A percentile compares a stretch with the other conserved stretches of the same genome.
Conservation (phyloP, 1,139 yeast genomes). For the Lipomyces yarrowii region DNA sequence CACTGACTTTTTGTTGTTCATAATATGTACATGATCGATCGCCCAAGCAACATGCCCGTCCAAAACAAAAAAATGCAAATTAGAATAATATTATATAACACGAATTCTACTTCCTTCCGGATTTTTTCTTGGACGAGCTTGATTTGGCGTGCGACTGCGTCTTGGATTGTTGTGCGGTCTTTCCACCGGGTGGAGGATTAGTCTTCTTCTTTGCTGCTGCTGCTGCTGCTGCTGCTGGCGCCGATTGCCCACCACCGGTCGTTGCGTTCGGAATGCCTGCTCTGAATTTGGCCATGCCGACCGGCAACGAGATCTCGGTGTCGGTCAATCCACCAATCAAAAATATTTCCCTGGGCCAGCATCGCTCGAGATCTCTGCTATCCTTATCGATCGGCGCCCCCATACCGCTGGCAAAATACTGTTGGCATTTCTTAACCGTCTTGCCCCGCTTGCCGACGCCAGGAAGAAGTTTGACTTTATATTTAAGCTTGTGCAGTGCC, state of each 20-base stretch:
- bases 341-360: constrained; percentile 74
- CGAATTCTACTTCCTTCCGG: background rate
- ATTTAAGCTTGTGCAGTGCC: constrained; percentile 70
- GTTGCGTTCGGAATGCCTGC: constrained; percentile 32
- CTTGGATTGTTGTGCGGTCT: background rate
- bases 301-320: constrained; percentile 53
- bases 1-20: background rate
- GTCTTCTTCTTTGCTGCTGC: background rate
- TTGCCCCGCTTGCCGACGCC: constrained; percentile 91
- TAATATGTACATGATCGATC: background rate
- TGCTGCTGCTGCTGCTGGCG: no score
- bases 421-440: constrained; percentile 56
- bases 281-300: constrained; percentile 53
- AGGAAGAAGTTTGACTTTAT: constrained; percentile 82
- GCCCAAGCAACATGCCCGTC: background rate
- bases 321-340: constrained; percentile 60
- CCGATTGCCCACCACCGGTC: background rate
- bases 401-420: constrained; percentile 61
- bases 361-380: constrained; percentile 54
- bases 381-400: constrained; percentile 57
- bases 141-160: background rate
- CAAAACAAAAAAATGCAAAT: background rate
- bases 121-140: background rate
- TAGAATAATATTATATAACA: background rate
- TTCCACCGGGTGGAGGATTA: background rate